Evolutionary conservation across 2,329 filamentous ascomycete genomes (phyloP), one percentile per base, ranked within the genome.

Genomic region (Onygenales sp.): DNA sequence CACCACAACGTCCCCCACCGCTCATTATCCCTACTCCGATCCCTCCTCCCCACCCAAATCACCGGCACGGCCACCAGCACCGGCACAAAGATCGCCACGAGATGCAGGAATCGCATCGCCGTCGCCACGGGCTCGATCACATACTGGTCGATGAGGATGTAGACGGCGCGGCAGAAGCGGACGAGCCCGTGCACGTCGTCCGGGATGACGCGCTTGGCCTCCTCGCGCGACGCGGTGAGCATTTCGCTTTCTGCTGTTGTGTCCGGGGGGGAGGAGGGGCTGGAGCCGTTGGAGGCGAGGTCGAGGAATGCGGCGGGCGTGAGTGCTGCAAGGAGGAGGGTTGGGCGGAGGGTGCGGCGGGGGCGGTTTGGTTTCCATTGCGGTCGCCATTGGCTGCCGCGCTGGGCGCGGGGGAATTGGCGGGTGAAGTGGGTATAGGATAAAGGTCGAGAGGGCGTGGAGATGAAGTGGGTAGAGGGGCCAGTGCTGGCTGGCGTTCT

Each of bases 81-180:
- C 0, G 93, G 93, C 17, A 96, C 84, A 65, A 98, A 98, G 52
- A 98, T 93, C 55, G 86, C 69, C 47, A 88, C 82, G 4, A 98
- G 76, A 65, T 96, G 88, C 14, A 96, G 69, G 62, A 98, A 94
- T n/a, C 93, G 81, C 46, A 92, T 69, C 0, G 87, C 88, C 0
- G 92, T 98, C 52, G 86, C 90, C 31, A 96, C 68, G 0, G 93
- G 92, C 69, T 98, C 93, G 53, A 71, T 73, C 17, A 75, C 58
- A 56, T 71, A 75, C 52, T 63, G 64, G 62, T 95, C 88, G 39
- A 93, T 58, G 53, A 86, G 81, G 33, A 89, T 76, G 54, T 85
- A 74, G 32, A 88, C 63, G 10, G 76, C 76, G 58, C 84, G 80
- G 47, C 78, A 71, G 6, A 84, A 62, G 48, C 81, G 79, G 11